phyloP scores from a whole-genome alignment of 805 yeast genomes.

The Wickerhamomyces pijperi region DNA sequence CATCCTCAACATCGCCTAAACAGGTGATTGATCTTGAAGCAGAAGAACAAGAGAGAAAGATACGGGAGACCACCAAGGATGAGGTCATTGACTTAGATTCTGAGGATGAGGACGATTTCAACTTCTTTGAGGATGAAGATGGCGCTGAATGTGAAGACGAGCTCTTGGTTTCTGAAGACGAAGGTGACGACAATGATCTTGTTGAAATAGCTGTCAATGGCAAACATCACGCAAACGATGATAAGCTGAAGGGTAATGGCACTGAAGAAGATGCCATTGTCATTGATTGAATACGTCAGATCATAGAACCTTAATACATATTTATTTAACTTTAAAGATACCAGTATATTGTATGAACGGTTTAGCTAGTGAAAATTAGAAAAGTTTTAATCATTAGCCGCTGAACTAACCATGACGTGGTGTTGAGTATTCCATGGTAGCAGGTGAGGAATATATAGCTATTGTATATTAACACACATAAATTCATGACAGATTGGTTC shows the following conservation, averaged over 20 bases:
- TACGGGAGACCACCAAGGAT: not conserved
- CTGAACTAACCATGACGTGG: too few relatives aligned
- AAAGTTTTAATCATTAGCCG: too few relatives aligned
- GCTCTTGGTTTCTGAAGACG: constrained; percentile 3
- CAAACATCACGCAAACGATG: not conserved
- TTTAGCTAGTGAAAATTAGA: too few relatives aligned
- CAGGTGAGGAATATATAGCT: too few relatives aligned
- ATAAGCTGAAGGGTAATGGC: not conserved
- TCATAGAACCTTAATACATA: too few relatives aligned
- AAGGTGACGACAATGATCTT: not conserved
- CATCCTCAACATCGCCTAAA: not conserved
- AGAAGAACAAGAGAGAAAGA: constrained; percentile 1
- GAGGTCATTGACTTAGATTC: constrained; percentile 3
- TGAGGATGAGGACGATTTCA: constrained; percentile 1
- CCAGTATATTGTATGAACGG: too few relatives aligned
- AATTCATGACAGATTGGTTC: too few relatives aligned
- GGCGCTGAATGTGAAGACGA: constrained; percentile 5
- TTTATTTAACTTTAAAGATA: too few relatives aligned
- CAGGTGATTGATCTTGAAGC: not conserved
- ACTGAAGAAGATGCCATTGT: not conserved
- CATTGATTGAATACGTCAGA: not conserved
- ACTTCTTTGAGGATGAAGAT: constrained; percentile 4
- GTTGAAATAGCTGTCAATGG: not conserved
- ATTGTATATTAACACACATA: too few relatives aligned
- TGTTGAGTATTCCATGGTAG: too few relatives aligned